Evolutionary conservation across 129 eudicot genomes (phyloP).

Genomic region (Helianthus annuus): DNA sequence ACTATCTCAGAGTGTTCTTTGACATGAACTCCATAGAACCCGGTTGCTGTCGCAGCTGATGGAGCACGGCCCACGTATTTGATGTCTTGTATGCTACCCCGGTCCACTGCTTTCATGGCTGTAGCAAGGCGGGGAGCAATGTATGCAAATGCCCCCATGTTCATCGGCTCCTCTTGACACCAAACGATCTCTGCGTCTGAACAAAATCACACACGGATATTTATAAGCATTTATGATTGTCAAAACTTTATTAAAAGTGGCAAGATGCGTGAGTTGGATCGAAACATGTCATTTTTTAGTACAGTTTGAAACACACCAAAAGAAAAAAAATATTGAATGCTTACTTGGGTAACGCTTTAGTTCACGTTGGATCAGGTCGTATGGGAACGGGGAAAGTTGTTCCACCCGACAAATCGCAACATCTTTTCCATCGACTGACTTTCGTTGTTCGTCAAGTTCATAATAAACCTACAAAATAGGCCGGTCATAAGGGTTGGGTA

Average conservation of each 20-base stretch:
- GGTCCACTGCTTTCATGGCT: constrained; percentile 64
- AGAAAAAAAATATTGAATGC: constrained; percentile 28
- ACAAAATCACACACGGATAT: not conserved
- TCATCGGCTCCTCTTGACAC: constrained; percentile 99
- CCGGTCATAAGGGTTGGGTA: not conserved
- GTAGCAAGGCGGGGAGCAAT: constrained; percentile 74
- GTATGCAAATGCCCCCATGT: constrained; percentile 87
- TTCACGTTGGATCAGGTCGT: constrained; percentile 90
- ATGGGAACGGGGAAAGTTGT: constrained; percentile 98
- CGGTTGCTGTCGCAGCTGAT: constrained; percentile 97
- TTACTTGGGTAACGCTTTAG: constrained; percentile 92
- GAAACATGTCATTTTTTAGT: not conserved
- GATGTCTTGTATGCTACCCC: constrained; percentile 68
- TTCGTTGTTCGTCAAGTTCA: constrained; percentile 86
- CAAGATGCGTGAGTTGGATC: not conserved
- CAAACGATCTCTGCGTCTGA: constrained; percentile 91
- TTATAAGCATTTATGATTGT: not conserved
- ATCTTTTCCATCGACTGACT: constrained; percentile 54
- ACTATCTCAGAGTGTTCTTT: constrained; percentile 81
- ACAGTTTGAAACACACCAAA: not conserved
- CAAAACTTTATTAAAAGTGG: not conserved
- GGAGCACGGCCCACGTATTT: constrained; percentile 90
- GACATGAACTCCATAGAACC: constrained; percentile 60
- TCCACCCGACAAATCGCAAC: constrained; percentile 92
- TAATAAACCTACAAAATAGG: constrained; percentile 65